These are phyloP conservation scores for Trichomonascaceae sp. DNA, from an alignment of 1,139 yeast genomes.

Conservation along the genomic window DNA sequence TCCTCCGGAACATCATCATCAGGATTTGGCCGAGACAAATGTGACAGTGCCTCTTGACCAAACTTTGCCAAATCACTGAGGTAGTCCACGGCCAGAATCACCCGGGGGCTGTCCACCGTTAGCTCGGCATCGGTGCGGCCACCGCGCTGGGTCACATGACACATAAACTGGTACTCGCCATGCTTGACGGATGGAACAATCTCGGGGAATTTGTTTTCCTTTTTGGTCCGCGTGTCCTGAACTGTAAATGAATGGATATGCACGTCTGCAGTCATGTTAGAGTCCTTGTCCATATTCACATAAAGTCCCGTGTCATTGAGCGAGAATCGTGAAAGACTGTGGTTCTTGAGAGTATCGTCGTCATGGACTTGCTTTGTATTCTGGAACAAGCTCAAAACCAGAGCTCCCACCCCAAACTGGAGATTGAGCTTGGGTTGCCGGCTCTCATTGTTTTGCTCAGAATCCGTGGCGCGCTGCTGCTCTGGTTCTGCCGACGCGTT, in stretches of 20 bases:
- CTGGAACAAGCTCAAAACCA: constrained; percentile 54
- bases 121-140: constrained; percentile 39
- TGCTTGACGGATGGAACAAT: constrained; percentile 61
- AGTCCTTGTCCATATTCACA: constrained; percentile 39
- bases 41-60: constrained; percentile 32
- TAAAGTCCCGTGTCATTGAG: constrained; percentile 44
- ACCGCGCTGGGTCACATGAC: constrained; percentile 34
- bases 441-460: constrained; percentile 5
- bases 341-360: constrained; percentile 20
- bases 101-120: constrained; percentile 67
- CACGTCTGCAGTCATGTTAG: constrained; percentile 47
- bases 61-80: constrained; percentile 63
- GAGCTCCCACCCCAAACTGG: constrained; percentile 42
- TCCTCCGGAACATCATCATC: constrained; percentile 6
- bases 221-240: constrained; percentile 51
- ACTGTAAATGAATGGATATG: constrained; percentile 65
- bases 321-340: constrained; percentile 49
- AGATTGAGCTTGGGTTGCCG: constrained; percentile 16
- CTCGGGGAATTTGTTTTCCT: constrained; percentile 59
- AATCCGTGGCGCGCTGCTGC: not conserved
- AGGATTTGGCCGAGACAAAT: constrained; percentile 8
- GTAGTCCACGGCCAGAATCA: constrained; percentile 77
- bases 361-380: constrained; percentile 33
- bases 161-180: constrained; percentile 59
- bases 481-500: not conserved